Percentiles rank a stretch among this genome's conserved stretches.
Evolutionary conservation across 2,329 filamentous ascomycete genomes (phyloP).

Genomic region (Penicillium sclerotigenum): DNA sequence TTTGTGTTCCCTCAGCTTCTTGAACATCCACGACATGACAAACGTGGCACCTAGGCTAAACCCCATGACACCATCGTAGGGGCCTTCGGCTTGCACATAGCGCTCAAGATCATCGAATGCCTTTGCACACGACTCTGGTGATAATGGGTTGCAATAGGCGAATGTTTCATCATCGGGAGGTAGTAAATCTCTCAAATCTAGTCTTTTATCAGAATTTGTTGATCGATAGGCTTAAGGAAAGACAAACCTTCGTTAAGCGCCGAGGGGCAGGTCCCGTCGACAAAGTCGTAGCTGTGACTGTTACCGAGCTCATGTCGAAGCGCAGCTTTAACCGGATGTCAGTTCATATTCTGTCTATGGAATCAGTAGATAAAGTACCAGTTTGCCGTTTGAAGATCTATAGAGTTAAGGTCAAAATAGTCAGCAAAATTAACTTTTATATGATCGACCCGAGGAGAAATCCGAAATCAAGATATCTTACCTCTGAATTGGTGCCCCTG

Average conservation of each 20-base stretch:
- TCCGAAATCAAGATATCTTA: conserved; percentile 1
- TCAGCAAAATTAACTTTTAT: not conserved
- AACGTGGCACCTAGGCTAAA: conserved; percentile 28
- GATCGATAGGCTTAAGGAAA: not conserved
- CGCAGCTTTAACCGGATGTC: conserved; percentile 9
- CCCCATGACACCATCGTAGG: conserved; percentile 29
- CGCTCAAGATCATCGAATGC: conserved; percentile 10
- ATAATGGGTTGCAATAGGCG: not conserved
- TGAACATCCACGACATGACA: conserved; percentile 15
- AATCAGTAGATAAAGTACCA: not conserved
- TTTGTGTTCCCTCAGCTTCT: conserved; percentile 5
- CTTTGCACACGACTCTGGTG: not conserved
- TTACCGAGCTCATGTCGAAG: conserved; percentile 22
- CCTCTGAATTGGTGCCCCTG: conserved; percentile 20
- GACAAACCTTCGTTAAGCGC: conserved; percentile 11
- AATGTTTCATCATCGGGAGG: not conserved
- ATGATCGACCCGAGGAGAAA: not conserved
- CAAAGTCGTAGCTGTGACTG: conserved; percentile 22
- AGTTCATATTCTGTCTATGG: not conserved
- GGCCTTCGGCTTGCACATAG: conserved; percentile 24
- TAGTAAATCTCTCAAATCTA: not conserved
- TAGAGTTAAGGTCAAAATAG: not conserved
- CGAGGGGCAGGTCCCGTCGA: conserved; percentile 19
- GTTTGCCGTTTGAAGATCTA: not conserved
- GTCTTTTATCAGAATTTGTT: not conserved